phyloP scores from a whole-genome alignment of 345 rosid genomes.

The Iberis pinnata region DNA sequence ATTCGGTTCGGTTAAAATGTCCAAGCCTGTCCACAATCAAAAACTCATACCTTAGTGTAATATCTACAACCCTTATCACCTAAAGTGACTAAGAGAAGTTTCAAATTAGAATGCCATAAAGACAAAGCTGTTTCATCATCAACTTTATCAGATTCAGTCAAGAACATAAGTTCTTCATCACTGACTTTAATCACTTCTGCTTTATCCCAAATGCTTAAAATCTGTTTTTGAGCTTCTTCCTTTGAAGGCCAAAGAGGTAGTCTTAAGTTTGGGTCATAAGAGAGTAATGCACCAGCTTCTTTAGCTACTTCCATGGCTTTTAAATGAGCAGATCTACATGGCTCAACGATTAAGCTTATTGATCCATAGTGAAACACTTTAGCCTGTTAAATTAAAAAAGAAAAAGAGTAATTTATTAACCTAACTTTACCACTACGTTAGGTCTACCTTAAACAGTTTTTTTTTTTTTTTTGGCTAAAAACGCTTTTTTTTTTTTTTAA shows the following conservation, averaged over 20 bases:
- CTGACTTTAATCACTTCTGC: constrained; percentile 94
- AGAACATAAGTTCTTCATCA: constrained; percentile 87
- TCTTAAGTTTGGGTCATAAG: constrained; percentile 91
- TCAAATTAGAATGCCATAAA: constrained; percentile 78
- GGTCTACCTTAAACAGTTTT: no score
- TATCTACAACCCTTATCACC: constrained; percentile 94
- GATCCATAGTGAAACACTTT: constrained; percentile 94
- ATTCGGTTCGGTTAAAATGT: no score
- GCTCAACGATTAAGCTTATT: constrained; percentile 95
- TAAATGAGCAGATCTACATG: constrained; percentile 89
- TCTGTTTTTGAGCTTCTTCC: constrained; percentile 83
- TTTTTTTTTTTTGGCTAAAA: no score
- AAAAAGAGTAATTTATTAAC: neutral
- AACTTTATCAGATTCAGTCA: constrained; percentile 73
- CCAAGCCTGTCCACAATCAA: no score
- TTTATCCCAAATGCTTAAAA: constrained; percentile 90
- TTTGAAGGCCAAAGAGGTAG: constrained; percentile 92
- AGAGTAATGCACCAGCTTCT: constrained; percentile 79
- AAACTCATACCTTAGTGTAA: constrained; percentile 77
- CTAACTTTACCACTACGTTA: constrained; percentile 11
- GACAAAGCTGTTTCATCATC: constrained; percentile 74
- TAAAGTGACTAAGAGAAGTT: constrained; percentile 78
- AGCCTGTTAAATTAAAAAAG: constrained; percentile 35
- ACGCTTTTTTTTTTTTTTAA: no score
- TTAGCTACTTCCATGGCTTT: constrained; percentile 92